Percentiles rank a stretch among this genome's conserved stretches.
Evolutionary conservation across 2,329 filamentous ascomycete genomes (phyloP).

Genomic region (Fulvia fulva): DNA sequence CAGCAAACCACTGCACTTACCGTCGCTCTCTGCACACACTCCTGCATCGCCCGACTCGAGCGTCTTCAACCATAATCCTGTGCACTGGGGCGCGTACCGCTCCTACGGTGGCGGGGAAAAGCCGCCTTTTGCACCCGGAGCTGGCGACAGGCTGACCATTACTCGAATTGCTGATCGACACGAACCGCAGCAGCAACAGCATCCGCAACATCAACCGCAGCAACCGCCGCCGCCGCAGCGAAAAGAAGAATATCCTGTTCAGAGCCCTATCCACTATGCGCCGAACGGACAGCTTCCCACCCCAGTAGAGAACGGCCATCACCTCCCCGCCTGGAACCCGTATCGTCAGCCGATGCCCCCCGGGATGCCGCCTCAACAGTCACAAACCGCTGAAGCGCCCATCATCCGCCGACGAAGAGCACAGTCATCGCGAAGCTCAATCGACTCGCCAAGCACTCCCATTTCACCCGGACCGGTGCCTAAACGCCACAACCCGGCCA

Average conservation of each 20-base stretch:
- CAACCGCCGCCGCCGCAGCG: neutral
- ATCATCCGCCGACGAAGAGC: conserved; percentile 2
- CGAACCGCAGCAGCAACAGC: neutral
- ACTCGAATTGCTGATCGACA: neutral
- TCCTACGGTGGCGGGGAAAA: conserved; percentile 1
- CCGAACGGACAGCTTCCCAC: neutral
- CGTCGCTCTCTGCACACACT: neutral
- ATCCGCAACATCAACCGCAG: neutral
- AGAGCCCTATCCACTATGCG: neutral
- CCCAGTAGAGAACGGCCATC: neutral
- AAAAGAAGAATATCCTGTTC: neutral
- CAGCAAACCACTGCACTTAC: neutral
- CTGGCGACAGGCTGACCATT: conserved; percentile 1
- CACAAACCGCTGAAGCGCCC: neutral
- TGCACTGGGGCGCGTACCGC: conserved; percentile 2
- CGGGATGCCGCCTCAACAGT: neutral
- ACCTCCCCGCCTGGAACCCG: neutral
- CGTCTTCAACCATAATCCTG: conserved; percentile 1
- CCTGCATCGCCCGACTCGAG: neutral
- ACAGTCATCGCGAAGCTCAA: neutral
- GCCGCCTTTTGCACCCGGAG: neutral
- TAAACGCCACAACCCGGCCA: neutral
- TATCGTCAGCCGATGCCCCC: neutral
- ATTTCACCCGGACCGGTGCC: conserved; percentile 2
- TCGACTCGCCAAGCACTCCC: conserved; percentile 3